A percentile compares a stretch with the other conserved stretches of the same genome.
Evolutionary conservation across 148 eudicot genomes (phyloP).

Genomic region (Rhododendron ferrugineum): DNA sequence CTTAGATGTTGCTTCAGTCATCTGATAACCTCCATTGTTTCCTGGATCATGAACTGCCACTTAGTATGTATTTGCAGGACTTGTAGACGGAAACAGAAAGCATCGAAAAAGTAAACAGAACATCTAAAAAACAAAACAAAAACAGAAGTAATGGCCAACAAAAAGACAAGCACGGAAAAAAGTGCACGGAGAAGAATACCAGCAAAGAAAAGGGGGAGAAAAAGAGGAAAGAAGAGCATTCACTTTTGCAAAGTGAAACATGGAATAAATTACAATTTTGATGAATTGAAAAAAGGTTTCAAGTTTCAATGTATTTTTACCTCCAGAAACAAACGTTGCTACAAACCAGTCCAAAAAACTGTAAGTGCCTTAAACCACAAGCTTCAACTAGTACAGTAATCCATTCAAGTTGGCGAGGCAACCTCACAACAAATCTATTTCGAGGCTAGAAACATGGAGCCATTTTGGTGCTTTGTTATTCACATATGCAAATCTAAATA

Average conservation of each 20-base stretch:
- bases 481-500: no score
- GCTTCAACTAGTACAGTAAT: neutral
- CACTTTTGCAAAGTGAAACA: neutral
- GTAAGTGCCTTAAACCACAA: neutral
- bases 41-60: constrained; percentile 33
- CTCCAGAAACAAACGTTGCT: neutral
- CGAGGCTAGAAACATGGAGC: neutral
- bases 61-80: constrained; percentile 2
- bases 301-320: neutral
- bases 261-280: no score
- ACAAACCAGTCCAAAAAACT: neutral
- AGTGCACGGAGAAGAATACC: neutral
- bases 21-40: constrained; percentile 49
- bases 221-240: constrained; percentile 1
- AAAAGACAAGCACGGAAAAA: neutral
- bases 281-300: neutral
- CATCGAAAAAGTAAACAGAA: neutral
- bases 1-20: constrained; percentile 51
- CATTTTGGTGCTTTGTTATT: neutral
- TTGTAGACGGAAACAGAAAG: neutral
- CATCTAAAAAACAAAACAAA: neutral
- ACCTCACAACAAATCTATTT: neutral
- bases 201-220: neutral
- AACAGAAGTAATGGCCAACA: neutral
- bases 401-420: neutral